Evolutionary conservation across 495 filamentous ascomycete genomes (phyloP).

Genomic region (Aspergillus conjunctus): DNA sequence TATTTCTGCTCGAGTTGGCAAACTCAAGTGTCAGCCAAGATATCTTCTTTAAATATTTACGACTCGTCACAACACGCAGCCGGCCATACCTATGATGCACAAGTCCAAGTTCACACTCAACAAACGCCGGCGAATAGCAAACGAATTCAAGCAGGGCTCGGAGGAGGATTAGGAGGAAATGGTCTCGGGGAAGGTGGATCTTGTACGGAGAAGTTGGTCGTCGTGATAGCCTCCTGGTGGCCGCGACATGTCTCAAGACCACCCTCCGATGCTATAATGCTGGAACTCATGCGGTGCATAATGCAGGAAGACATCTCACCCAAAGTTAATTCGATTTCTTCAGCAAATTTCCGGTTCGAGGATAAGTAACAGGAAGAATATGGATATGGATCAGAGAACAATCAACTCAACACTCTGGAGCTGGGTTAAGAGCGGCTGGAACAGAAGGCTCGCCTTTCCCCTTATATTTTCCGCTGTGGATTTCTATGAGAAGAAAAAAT

Average conservation of each 20-base stretch:
- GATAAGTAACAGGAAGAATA: not conserved
- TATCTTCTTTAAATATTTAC: not conserved
- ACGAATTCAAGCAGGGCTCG: conserved; percentile 40
- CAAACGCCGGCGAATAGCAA: not conserved
- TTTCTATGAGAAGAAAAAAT: conserved; percentile 1
- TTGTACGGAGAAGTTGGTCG: conserved; percentile 21
- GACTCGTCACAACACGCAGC: not conserved
- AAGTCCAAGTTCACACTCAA: conserved; percentile 1
- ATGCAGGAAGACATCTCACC: conserved; percentile 1
- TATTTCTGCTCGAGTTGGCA: conserved; percentile 5
- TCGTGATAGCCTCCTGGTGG: conserved; percentile 3
- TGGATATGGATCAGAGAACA: not conserved
- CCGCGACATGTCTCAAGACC: not conserved
- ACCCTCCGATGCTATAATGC: not conserved
- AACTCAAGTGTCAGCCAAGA: not conserved
- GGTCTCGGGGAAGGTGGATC: conserved; percentile 45
- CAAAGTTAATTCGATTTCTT: conserved; percentile 4
- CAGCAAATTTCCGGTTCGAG: conserved; percentile 8
- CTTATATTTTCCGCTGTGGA: not conserved
- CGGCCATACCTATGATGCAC: conserved; percentile 15
- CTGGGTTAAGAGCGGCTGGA: not conserved
- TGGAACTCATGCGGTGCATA: conserved; percentile 2
- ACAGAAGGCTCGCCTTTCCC: not conserved
- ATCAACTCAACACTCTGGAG: not conserved
- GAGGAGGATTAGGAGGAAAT: conserved; percentile 47